Base-by-base conservation (phyloP, 768 basidiomycete species). In the Leccinum uliginosum region DNA sequence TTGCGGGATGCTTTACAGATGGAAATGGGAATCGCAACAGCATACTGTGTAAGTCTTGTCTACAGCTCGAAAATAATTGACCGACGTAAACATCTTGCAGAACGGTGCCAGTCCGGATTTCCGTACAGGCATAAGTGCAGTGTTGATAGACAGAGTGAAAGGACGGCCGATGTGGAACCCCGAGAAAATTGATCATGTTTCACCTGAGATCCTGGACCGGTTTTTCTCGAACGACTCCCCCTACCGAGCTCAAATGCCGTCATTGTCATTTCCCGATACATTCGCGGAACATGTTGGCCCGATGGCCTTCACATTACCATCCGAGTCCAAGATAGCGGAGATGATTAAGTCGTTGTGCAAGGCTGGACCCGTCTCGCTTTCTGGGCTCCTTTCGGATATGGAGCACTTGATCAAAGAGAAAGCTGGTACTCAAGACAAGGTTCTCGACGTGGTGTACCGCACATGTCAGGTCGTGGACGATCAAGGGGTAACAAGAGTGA, bases 11-110 rank as follows among this genome's bases (percentile, higher is more conserved):
- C 83, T 1, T 75, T 98, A 58, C 75, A 87, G 61, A 92, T 89
- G 85, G 96, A 98, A 67, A 76, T 94, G 61, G 83, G 83, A 62
- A 88, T 98, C 65, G 94, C 92, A 19, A 84, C 89, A 32, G 93
- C 93, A 15, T 96, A 85, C 71, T 91, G 90, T 64, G 94, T 95
- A 72, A 77, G 92, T 83, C 60, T 32, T 50, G 43, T 56, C 57
- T 54, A 46, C 12, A 46, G 14, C 21, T 27, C 44, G 30, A 53
- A 44, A 50, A 46, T 50, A 52, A 50, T 40, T 63, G 24, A 57
- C 58, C 55, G 40, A 54, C 46, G 56, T 46, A 43, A 58, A 53
- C 35, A 3, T 59, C 26, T 60, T 47, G 19, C 66, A 94, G 93
- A 84, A 76, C 62, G 85, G 83, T 51, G 87, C 85, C 44, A 89